Evolutionary conservation across 129 eudicot genomes (phyloP).

Genomic region (Chrysanthemum makinoi): DNA sequence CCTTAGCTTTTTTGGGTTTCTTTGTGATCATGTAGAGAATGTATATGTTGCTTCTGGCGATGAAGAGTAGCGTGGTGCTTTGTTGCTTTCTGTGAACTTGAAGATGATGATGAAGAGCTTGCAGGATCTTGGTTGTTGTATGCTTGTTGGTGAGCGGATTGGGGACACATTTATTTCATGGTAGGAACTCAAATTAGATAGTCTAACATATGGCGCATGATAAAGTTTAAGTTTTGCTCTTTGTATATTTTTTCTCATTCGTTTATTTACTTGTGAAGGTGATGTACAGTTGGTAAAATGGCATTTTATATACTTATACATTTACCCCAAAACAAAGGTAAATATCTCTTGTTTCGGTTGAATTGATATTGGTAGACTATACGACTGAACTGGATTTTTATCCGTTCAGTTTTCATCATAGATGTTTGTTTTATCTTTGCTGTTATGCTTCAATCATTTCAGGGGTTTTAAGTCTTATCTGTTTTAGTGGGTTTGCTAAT

Average conservation of each 20-base stretch:
- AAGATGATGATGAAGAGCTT: no score
- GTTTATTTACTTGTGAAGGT: constrained; percentile 55
- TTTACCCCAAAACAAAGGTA: constrained; percentile 92
- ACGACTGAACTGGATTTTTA: background rate
- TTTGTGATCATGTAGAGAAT: no score
- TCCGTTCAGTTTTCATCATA: background rate
- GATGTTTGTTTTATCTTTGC: background rate
- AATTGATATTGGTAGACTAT: no score
- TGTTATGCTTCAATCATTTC: constrained; percentile 24
- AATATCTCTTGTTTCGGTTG: background rate
- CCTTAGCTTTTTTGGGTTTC: no score
- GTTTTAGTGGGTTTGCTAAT: no score
- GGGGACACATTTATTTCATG: constrained; percentile 84
- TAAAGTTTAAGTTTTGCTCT: constrained; percentile 2
- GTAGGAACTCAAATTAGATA: constrained; percentile 37
- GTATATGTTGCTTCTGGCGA: no score
- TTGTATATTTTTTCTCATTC: background rate
- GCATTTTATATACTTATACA: constrained; percentile 86
- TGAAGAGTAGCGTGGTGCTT: no score
- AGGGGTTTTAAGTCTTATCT: no score
- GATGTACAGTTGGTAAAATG: constrained; percentile 86
- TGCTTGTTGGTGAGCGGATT: constrained; percentile 72
- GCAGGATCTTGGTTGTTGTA: constrained; percentile 89
- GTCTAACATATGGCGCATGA: no score
- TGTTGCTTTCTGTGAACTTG: no score